Conservation (phyloP, 2,329 filamentous ascomycete genomes). For the Penicillium corylophilum region DNA sequence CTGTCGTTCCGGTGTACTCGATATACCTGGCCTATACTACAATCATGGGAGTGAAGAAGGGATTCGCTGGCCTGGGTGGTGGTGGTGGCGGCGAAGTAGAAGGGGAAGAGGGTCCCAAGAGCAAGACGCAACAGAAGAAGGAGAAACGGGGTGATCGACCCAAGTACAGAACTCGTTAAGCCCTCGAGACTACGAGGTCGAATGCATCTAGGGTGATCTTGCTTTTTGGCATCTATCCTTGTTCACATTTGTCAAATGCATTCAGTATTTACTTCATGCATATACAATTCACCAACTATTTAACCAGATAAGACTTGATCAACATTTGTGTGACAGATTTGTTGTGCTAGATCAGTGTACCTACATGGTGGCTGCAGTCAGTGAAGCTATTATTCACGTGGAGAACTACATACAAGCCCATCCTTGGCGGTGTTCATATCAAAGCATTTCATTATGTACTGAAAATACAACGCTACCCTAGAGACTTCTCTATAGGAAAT, state of each 20-base stretch:
- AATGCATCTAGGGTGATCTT: not conserved
- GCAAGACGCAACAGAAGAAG: constrained; percentile 55
- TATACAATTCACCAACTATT: not conserved
- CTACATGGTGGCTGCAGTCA: not conserved
- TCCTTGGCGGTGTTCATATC: not conserved
- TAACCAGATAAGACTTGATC: not conserved
- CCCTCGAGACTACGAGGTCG: not conserved
- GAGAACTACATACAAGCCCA: not conserved
- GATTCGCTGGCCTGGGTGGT: constrained; percentile 43
- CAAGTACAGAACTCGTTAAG: constrained; percentile 9
- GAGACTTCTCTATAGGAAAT: not conserved
- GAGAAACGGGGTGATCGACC: constrained; percentile 50
- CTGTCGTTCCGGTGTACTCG: constrained; percentile 51
- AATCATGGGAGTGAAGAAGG: constrained; percentile 48
- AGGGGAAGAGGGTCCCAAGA: constrained; percentile 33
- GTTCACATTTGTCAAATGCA: not conserved
- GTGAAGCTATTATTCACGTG: not conserved
- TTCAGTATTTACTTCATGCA: not conserved
- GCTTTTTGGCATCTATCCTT: not conserved
- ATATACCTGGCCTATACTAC: constrained; percentile 48
- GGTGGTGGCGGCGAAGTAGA: constrained; percentile 32
- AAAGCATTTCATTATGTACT: constrained; percentile 17
- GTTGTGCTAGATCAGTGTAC: not conserved
- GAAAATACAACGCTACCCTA: constrained; percentile 7
- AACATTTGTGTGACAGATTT: not conserved